Evolutionary conservation across 768 basidiomycete species (phyloP).

Genomic region (Gautieria morchelliformis): DNA sequence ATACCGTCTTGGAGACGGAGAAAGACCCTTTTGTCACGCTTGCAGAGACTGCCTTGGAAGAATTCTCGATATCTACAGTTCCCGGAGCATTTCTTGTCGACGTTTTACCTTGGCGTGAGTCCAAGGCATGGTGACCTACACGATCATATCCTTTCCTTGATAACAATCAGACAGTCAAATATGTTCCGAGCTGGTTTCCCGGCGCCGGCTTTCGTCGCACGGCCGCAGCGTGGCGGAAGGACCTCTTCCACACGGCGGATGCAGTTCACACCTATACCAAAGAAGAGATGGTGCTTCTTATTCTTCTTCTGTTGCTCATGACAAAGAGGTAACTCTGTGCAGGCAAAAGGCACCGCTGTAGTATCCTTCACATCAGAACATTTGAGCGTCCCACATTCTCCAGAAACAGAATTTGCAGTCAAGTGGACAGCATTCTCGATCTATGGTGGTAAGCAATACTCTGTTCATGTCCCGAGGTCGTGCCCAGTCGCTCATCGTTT

Average conservation of each 20-base stretch:
- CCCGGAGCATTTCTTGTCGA: constrained; percentile 4
- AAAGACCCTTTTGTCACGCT: constrained; percentile 5
- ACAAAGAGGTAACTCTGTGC: neutral
- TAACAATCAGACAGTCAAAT: constrained; percentile 18
- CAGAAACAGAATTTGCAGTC: constrained; percentile 18
- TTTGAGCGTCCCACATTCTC: neutral
- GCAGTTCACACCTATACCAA: neutral
- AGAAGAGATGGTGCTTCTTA: neutral
- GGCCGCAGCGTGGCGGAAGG: constrained; percentile 38
- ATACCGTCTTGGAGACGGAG: neutral
- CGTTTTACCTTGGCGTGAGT: constrained; percentile 1
- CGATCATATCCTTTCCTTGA: neutral
- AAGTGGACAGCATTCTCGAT: constrained; percentile 82
- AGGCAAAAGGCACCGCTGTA: constrained; percentile 13
- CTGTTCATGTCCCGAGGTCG: neutral
- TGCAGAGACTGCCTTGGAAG: constrained; percentile 2
- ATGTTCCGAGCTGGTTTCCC: constrained; percentile 57
- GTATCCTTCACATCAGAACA: constrained; percentile 12
- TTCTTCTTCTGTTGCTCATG: neutral
- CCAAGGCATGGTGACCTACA: too few relatives aligned
- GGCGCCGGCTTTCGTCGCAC: constrained; percentile 58
- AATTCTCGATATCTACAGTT: neutral
- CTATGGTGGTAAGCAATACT: constrained; percentile 35
- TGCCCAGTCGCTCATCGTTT: constrained; percentile 9
- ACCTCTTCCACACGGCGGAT: neutral